Conservation (phyloP, 75 land plant genomes). For the Cupressus sempervirens region DNA sequence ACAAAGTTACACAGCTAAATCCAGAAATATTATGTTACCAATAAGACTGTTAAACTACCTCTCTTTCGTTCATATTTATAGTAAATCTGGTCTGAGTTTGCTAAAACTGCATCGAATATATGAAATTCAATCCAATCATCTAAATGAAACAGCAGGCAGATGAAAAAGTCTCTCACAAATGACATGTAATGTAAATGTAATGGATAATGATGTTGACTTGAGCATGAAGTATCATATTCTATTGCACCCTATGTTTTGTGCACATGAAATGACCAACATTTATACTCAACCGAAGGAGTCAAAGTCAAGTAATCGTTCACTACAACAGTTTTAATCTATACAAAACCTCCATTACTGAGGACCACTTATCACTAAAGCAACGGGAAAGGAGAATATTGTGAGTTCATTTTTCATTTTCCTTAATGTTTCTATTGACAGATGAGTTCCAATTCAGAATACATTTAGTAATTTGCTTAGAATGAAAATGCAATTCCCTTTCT, state of each 20-base stretch:
- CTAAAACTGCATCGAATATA: background rate
- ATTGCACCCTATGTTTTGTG: background rate
- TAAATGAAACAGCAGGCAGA: background rate
- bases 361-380: background rate
- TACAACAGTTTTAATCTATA: background rate
- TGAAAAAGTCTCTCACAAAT: background rate
- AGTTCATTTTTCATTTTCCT: background rate
- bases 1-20: too few relatives aligned
- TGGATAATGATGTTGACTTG: background rate
- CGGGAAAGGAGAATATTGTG: background rate
- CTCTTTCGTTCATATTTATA: background rate
- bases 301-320: background rate
- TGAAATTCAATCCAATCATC: background rate
- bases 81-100: background rate
- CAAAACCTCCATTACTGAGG: background rate
- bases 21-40: too few relatives aligned
- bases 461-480: background rate
- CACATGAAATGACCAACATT: background rate
- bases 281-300: background rate
- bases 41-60: background rate
- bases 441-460: background rate
- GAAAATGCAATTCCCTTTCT: background rate
- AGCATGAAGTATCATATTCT: background rate
- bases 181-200: background rate
- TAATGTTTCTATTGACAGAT: background rate